Base-by-base conservation (phyloP, 139 green algal genomes). In the Coelastrella sp. region DNA sequence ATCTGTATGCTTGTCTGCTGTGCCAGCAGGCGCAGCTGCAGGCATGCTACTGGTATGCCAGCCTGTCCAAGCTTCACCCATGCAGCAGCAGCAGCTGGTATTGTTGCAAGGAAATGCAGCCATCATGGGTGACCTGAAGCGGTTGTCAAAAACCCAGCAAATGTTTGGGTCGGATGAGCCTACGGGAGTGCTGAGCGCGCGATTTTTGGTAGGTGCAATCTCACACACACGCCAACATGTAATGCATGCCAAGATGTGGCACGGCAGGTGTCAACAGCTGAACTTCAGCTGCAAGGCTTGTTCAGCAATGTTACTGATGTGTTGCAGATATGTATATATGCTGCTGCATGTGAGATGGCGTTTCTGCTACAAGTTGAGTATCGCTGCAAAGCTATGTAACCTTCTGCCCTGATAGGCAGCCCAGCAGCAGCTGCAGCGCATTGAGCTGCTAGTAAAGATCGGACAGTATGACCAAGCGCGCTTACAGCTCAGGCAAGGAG, bases 371-470 rank as follows among this genome's bases (percentile, higher is more conserved):
- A n/a, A n/a, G n/a, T n/a, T n/a, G n/a, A n/a, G n/a, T n/a, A n/a
- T n/a, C n/a, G n/a, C n/a, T n/a, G n/a, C n/a, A n/a, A n/a, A 23
- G 45, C 11, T 57, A 1, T 2, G 45, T 13, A 23, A 9, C 15
- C 45, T 57, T 13, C 27, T 21, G 2, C 62, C 40, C 27, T 25
- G 25, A 51, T 27, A 82, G 69, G 82, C n/a, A 1, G 82, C 57
- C 5, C 57, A 74, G 27, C 64, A 79, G 57, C 57, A 87, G 59
- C 57, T 82, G 57, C 53, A 74, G 40, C 69, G 71, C 19, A 67
- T 82, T 32, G 69, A 81, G 82, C 82, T 87, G 57, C 82, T 87
- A 8, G 69, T 82, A 1, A 82, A 82, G 11, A 82, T 87, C 6
- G n/a, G 57, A 3, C 82, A 87, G 71, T 82, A 81, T 37, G 71